Base-by-base conservation (phyloP, 257 asterid species). In the Fraxinus cuspidata region DNA sequence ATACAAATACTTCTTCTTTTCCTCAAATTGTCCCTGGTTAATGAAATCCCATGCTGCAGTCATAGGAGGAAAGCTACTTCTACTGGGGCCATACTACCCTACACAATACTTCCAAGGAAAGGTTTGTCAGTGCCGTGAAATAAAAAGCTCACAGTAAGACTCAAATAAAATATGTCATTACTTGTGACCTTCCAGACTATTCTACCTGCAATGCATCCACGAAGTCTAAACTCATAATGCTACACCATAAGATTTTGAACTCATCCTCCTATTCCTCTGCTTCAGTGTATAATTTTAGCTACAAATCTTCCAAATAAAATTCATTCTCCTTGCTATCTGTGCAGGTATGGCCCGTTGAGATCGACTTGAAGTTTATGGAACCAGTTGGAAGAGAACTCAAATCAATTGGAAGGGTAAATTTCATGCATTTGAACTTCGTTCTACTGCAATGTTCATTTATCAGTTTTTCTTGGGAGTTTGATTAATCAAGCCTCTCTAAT, bases 281-380 rank as follows among this genome's bases (percentile, higher is more conserved):
- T 21, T 31, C 29, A 60, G 32, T 3, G 6, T 9, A 10, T 23
- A 12, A 6, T n/a, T 18, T 42, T 42, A 42, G 18, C 51, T 12
- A 12, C n/a, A 12, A 5, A 2, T 42, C 13, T 6, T n/a, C 8
- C 25, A 53, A 53, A 53, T 53, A 60, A 21, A 21, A 25, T 60
- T 60, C 29, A 8, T 58, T 71, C 40, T 37, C 75, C 68, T 9
- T n/a, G 28, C 13, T 44, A 8, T 69, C 64, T 74, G 47, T 76
- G 82, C 83, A 93, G 99, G 96, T 95, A 5, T 91, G 98, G 99
- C 98, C 99, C 67, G 86, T 93, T 81, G 98, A 90, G 51, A 75
- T 95, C 51, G 94, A 95, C 89, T 81, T 95, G 82, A 93, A 90
- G 78, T 93, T 95, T 77, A 85, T 93, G 91, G 95, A 93, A 87